Percentiles rank a stretch among this genome's conserved stretches.
Conservation (phyloP, 2,329 filamentous ascomycete species). For the Aspergillus intermedius region DNA sequence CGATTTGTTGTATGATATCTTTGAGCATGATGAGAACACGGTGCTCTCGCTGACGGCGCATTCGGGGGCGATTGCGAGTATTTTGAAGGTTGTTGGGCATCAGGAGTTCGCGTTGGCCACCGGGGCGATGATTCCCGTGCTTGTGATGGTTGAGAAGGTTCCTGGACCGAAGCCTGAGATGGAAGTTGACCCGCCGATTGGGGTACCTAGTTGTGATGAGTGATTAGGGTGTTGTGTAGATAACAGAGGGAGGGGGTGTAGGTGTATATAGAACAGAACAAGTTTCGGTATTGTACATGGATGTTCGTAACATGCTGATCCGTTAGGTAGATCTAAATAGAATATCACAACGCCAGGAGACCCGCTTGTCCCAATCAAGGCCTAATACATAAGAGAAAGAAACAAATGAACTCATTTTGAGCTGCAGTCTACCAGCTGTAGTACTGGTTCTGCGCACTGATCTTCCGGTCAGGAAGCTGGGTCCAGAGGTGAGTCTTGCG, state of each 20-base stretch:
- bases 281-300: neutral
- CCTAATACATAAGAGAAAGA: constrained; percentile 4
- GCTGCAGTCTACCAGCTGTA: constrained; percentile 74
- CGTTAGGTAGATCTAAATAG: constrained; percentile 16
- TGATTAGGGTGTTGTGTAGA: neutral
- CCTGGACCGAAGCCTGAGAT: constrained; percentile 11
- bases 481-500: constrained; percentile 74
- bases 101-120: constrained; percentile 43
- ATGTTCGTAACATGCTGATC: constrained; percentile 14
- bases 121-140: constrained; percentile 46
- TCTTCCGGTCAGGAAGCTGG: constrained; percentile 76
- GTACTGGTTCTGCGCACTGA: constrained; percentile 80
- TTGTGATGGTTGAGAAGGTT: constrained; percentile 39
- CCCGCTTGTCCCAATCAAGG: neutral
- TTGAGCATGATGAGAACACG: constrained; percentile 40
- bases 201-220: constrained; percentile 16
- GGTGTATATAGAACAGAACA: neutral
- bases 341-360: constrained; percentile 26
- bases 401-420: constrained; percentile 4
- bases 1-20: constrained; percentile 49
- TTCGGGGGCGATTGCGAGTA: constrained; percentile 52
- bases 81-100: constrained; percentile 44
- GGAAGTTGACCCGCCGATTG: constrained; percentile 19
- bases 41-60: constrained; percentile 53
- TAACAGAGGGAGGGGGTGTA: neutral